Evolutionary conservation across 2,329 filamentous ascomycete species (phyloP).

Genomic region (Microcyclospora pomicola): DNA sequence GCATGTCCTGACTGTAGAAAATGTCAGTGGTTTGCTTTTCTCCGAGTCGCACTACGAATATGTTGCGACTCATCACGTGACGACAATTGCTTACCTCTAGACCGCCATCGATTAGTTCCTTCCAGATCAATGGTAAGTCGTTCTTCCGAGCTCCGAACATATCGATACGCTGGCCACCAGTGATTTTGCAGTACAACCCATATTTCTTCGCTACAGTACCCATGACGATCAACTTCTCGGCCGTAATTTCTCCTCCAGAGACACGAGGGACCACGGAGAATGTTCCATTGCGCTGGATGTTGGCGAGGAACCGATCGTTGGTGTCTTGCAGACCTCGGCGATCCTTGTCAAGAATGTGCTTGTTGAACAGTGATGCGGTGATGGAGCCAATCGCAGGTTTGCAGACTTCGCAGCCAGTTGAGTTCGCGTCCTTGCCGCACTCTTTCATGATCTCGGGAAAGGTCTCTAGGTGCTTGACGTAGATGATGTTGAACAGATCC

Average conservation of each 20-base stretch:
- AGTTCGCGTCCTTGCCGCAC: slow-evolving; percentile 55
- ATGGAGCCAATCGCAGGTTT: slow-evolving; percentile 74
- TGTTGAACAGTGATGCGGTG: slow-evolving; percentile 69
- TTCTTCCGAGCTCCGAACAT: slow-evolving; percentile 86
- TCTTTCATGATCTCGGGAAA: slow-evolving; percentile 66
- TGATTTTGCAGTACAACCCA: slow-evolving; percentile 79
- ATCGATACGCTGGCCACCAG: slow-evolving; percentile 80
- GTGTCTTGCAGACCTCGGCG: slow-evolving; percentile 73
- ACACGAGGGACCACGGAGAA: slow-evolving; percentile 80
- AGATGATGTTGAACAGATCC: slow-evolving; percentile 81
- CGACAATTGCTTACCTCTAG: slow-evolving; percentile 43
- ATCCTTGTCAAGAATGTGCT: slow-evolving; percentile 60
- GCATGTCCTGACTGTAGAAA: slow-evolving; percentile 54
- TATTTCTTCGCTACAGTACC: slow-evolving; percentile 76
- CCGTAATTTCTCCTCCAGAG: slow-evolving; percentile 73
- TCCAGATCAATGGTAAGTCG: slow-evolving; percentile 72
- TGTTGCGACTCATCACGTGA: slow-evolving; percentile 5
- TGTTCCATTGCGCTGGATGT: slow-evolving; percentile 83
- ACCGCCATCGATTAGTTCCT: slow-evolving; percentile 62
- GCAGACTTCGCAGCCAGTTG: slow-evolving; percentile 75
- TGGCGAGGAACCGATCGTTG: slow-evolving; percentile 76
- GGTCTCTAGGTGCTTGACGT: slow-evolving; percentile 61
- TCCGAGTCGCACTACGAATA: not conserved
- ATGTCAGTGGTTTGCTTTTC: not conserved
- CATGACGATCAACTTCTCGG: slow-evolving; percentile 71